These are phyloP conservation scores for Colletotrichum lentis DNA, from an alignment of 2,329 filamentous ascomycete species.

Conservation along the genomic window DNA sequence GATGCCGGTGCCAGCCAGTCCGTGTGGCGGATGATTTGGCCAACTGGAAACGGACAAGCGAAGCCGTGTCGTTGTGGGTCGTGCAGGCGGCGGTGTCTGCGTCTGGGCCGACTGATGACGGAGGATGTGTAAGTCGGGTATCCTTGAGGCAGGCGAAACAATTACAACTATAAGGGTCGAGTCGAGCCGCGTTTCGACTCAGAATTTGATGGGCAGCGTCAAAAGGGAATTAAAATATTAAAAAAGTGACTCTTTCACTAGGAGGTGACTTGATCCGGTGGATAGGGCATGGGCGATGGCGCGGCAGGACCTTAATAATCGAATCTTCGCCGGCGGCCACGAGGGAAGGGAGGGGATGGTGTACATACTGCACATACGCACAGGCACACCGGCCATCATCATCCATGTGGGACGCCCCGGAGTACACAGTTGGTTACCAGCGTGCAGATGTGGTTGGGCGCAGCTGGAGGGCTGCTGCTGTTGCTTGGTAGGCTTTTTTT, in stretches of 20 bases:
- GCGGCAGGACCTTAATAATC: conserved; percentile 34
- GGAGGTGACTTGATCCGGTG: conserved; percentile 3
- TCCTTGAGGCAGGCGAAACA: neutral
- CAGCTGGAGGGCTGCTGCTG: neutral
- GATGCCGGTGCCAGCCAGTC: conserved; percentile 34
- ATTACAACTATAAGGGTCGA: neutral
- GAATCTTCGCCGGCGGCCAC: conserved; percentile 36
- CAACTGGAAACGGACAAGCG: conserved; percentile 37
- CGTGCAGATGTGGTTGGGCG: neutral
- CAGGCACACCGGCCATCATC: neutral
- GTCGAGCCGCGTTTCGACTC: neutral
- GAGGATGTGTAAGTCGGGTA: neutral
- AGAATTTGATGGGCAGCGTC: conserved; percentile 11
- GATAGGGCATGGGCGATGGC: conserved; percentile 23
- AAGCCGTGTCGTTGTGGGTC: conserved; percentile 14
- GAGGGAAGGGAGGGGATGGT: neutral
- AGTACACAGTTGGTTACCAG: neutral
- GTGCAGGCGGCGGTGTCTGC: neutral
- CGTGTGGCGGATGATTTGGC: conserved; percentile 33
- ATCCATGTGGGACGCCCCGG: conserved; percentile 16
- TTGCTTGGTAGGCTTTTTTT: too few species aligned
- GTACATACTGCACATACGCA: neutral
- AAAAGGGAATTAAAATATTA: neutral
- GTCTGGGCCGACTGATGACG: neutral
- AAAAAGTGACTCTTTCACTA: conserved; percentile 19